Conservation (phyloP, 129 eudicot species). For the Flaveria ramosissima region DNA sequence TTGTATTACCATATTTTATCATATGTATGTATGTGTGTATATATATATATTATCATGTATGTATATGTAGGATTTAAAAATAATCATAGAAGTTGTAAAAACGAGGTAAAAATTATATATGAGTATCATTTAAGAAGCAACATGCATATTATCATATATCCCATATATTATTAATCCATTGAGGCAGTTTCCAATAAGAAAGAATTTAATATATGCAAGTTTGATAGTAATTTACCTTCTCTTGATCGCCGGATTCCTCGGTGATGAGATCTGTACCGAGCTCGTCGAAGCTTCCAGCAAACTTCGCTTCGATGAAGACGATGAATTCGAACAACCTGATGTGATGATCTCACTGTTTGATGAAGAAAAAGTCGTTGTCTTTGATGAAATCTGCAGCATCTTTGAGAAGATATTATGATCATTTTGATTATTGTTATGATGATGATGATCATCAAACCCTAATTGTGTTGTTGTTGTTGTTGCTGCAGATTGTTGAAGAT, state of each 20-base stretch:
- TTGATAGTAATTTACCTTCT: slow-evolving; percentile 3
- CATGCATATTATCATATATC: slow-evolving; percentile 1
- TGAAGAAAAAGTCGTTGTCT: not conserved
- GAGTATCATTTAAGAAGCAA: slow-evolving; percentile 33
- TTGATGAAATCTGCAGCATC: slow-evolving; percentile 14
- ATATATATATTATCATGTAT: not conserved
- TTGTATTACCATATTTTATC: too few relatives aligned
- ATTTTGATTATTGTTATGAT: not conserved
- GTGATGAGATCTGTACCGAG: slow-evolving; percentile 19
- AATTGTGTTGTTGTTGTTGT: not conserved
- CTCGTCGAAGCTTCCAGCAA: slow-evolving; percentile 5
- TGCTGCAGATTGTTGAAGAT: not conserved
- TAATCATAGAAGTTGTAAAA: slow-evolving; percentile 33
- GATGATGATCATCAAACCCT: slow-evolving; percentile 10
- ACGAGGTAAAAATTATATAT: slow-evolving; percentile 23
- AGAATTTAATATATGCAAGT: slow-evolving; percentile 15
- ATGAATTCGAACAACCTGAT: not conserved
- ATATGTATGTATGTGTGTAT: not conserved
- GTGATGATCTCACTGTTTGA: slow-evolving; percentile 5
- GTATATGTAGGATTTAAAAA: slow-evolving; percentile 6
- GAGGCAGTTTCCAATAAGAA: slow-evolving; percentile 18
- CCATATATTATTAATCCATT: not conserved
- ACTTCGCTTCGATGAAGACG: not conserved
- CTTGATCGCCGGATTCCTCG: slow-evolving; percentile 19
- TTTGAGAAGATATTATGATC: not conserved